Evolutionary conservation across 2,329 filamentous ascomycete species (phyloP).

Genomic region (Alternaria sp.): DNA sequence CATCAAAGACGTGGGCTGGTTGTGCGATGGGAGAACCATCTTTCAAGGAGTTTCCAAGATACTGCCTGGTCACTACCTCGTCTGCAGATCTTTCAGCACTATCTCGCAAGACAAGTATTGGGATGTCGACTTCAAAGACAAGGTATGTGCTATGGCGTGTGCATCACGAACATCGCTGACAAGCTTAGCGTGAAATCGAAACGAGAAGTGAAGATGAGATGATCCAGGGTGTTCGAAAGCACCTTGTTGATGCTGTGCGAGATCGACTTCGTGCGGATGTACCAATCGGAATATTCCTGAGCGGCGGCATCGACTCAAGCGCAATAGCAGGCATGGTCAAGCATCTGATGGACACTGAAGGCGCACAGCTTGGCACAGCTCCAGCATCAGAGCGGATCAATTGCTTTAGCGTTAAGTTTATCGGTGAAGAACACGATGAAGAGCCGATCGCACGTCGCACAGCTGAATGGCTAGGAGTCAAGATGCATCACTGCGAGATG

Average conservation of each 20-base stretch:
- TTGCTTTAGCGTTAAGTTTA: slow-evolving; percentile 63
- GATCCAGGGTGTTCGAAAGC: slow-evolving; percentile 57
- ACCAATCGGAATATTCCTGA: slow-evolving; percentile 63
- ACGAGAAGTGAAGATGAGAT: slow-evolving; percentile 58
- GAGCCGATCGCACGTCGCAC: slow-evolving; percentile 54
- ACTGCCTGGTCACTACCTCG: slow-evolving; percentile 29
- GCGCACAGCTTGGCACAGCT: slow-evolving; percentile 54
- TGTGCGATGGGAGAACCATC: slow-evolving; percentile 55
- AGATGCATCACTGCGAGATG: slow-evolving; percentile 48
- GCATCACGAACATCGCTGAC: background rate
- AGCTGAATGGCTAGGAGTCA: slow-evolving; percentile 57
- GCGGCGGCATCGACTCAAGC: slow-evolving; percentile 65
- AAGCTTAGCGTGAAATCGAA: slow-evolving; percentile 41
- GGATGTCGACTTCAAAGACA: slow-evolving; percentile 61
- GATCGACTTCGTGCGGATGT: slow-evolving; percentile 64
- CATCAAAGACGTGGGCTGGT: slow-evolving; percentile 54
- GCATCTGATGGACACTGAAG: slow-evolving; percentile 53
- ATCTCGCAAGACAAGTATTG: slow-evolving; percentile 58
- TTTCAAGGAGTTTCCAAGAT: slow-evolving; percentile 58
- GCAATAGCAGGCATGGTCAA: slow-evolving; percentile 63
- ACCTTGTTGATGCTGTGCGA: slow-evolving; percentile 60
- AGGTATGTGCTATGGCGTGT: slow-evolving; percentile 44
- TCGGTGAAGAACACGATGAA: slow-evolving; percentile 53
- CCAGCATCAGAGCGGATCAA: slow-evolving; percentile 35
- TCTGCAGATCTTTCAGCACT: slow-evolving; percentile 41